Percentiles rank a stretch among this genome's conserved stretches.
Evolutionary conservation across 345 rosid genomes (phyloP).

Genomic region (Dimocarpus longan): DNA sequence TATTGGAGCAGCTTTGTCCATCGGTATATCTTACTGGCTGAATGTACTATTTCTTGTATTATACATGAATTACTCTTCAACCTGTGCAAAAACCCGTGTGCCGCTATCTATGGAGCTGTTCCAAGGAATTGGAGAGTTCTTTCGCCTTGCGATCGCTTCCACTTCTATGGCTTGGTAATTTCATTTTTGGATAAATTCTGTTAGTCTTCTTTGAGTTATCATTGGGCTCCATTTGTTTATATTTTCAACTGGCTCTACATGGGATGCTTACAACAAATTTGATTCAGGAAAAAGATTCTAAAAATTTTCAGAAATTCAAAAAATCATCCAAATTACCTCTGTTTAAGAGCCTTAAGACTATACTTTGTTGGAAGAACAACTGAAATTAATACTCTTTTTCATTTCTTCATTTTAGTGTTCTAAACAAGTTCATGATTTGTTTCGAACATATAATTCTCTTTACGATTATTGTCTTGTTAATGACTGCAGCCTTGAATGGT

Average conservation of each 20-base stretch:
- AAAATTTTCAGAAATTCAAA: no score
- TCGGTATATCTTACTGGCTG: conserved; percentile 55
- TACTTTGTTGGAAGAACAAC: no score
- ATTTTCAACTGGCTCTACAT: neutral
- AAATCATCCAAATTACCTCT: no score
- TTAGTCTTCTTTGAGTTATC: neutral
- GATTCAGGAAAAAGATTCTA: no score
- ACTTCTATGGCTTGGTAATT: conserved; percentile 71
- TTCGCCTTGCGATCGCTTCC: conserved; percentile 70
- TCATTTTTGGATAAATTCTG: neutral
- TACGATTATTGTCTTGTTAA: neutral
- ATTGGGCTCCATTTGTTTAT: neutral
- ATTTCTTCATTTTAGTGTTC: neutral
- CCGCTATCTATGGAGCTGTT: conserved; percentile 47
- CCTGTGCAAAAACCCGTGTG: conserved; percentile 49
- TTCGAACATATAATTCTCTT: no score
- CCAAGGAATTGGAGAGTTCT: conserved; percentile 54
- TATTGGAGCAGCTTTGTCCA: conserved; percentile 54
- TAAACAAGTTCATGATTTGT: neutral
- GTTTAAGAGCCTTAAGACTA: no score
- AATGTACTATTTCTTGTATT: conserved; percentile 51
- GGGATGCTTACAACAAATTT: neutral
- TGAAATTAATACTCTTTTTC: no score
- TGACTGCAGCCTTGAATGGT: conserved; percentile 81
- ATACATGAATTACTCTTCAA: conserved; percentile 49